Conservation (phyloP, 768 basidiomycete genomes). For the Tricholoma terreum region DNA sequence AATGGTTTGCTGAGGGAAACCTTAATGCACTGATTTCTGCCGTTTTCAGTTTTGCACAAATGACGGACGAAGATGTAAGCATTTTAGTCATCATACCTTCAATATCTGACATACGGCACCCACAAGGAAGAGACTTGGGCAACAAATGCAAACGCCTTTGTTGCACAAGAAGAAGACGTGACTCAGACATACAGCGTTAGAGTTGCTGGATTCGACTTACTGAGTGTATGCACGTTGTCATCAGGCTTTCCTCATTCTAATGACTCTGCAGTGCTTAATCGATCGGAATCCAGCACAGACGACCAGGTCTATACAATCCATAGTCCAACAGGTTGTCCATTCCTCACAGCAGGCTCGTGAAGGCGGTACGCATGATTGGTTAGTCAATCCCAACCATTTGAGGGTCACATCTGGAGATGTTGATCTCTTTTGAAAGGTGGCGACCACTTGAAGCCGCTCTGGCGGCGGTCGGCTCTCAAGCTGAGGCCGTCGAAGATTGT, state of each 20-base stretch:
- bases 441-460: conserved; percentile 83
- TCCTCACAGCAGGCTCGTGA: conserved; percentile 56
- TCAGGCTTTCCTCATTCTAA: background rate
- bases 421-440: conserved; percentile 61
- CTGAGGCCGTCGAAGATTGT: conserved; percentile 71
- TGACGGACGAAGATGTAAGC: conserved; percentile 85
- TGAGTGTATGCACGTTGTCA: conserved; percentile 49
- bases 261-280: conserved; percentile 47
- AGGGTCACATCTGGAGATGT: conserved; percentile 2
- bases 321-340: conserved; percentile 51
- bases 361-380: conserved; percentile 63
- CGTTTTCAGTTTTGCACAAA: conserved; percentile 74
- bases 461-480: conserved; percentile 76
- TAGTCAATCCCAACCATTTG: conserved; percentile 11
- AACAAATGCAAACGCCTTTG: conserved; percentile 85
- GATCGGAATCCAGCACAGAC: conserved; percentile 52
- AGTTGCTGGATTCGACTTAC: conserved; percentile 79
- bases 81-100: conserved; percentile 3
- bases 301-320: conserved; percentile 49
- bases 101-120: conserved; percentile 1
- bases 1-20: conserved; percentile 58
- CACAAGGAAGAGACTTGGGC: conserved; percentile 88
- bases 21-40: conserved; percentile 48
- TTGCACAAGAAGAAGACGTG: conserved; percentile 94
- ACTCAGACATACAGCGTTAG: conserved; percentile 78